Evolutionary conservation across 1,284 basidiomycete genomes (phyloP), one percentile per base, ranked within the genome.

Genomic region (Malassezia yamatoensis): DNA sequence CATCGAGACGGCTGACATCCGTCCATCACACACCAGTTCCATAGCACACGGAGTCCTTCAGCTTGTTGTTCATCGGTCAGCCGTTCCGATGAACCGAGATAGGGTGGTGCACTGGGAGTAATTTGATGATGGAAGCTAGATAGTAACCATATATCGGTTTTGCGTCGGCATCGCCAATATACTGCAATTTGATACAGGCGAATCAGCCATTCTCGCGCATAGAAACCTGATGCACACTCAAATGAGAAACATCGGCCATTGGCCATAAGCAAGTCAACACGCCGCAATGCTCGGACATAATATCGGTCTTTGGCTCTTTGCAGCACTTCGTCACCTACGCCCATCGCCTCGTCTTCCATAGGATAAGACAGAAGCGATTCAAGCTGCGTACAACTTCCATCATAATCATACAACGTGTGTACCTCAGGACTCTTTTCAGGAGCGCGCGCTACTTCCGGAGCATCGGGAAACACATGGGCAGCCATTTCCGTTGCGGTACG

Each of bases 21-120:
- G 39, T 85, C 81, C 59, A 89, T 68, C 5, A 83, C 78, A 70
- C 87, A 90, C 88, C 86, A 88, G 64, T 84, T 85, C 78, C 85
- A 88, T 49, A 87, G 75, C 8, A 79, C 78, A 51, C 80, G 78
- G 48, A 87, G 74, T 24, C 82, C 80, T 2, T 82, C 80, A 36
- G 83, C 76, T 9, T 81, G 77, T 40, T 55, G 54, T 41, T 68
- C 55, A 35, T 61, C 41, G 24, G 24, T 29, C 24, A 29, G 24
- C 24, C 24, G 24, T 29, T 29, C 24, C 24, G 24, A 29, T 29
- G 24, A 4, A 3, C 24, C 24, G 24, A 3, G 38, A 39, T 29
- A 29, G 3, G 24, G 24, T 29, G 24, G 24, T 29, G 4, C 18
- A 12, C 8, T n/a, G 18, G 12, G 10, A n/a, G 37, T n/a, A n/a